A percentile compares a stretch with the other conserved stretches of the same genome.
These are phyloP conservation scores for Puccinia triticina DNA, from an alignment of 1,284 basidiomycete genomes.

Conservation along the genomic window DNA sequence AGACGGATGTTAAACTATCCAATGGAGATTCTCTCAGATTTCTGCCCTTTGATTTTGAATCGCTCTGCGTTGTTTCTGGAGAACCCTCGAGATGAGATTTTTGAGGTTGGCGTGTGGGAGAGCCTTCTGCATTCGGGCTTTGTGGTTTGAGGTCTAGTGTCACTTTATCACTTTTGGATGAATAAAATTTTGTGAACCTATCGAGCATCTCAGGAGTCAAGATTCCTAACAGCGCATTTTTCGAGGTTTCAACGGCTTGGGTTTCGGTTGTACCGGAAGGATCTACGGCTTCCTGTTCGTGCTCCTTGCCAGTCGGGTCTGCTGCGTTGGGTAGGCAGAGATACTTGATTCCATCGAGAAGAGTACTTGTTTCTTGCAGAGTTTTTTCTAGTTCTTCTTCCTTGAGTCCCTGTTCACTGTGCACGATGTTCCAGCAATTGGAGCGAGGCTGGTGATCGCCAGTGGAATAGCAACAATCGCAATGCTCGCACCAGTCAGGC, in stretches of 20 bases:
- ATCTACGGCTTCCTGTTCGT: not conserved
- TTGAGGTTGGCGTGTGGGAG: too few relatives aligned
- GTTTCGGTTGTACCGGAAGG: not conserved
- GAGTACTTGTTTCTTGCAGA: conserved; percentile 20
- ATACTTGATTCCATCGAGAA: conserved; percentile 38
- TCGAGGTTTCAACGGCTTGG: not conserved
- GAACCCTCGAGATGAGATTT: not conserved
- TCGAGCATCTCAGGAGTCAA: conserved; percentile 28
- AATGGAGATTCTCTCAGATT: conserved; percentile 7
- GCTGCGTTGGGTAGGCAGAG: conserved; percentile 1
- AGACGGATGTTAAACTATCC: conserved; percentile 26
- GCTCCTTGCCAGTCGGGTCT: not conserved
- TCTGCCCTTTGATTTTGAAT: not conserved
- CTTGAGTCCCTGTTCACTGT: conserved; percentile 41
- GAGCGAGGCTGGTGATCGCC: conserved; percentile 28
- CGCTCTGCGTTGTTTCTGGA: not conserved
- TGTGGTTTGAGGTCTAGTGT: not conserved
- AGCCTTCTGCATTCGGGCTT: not conserved
- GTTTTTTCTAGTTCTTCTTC: conserved; percentile 42
- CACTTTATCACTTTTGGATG: not conserved
- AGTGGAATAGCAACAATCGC: conserved; percentile 41
- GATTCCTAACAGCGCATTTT: not conserved
- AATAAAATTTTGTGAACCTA: conserved; percentile 16
- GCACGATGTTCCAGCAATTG: conserved; percentile 33
- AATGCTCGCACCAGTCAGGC: conserved; percentile 42